Evolutionary conservation across 306 rosid species (phyloP).

Genomic region (Comarum palustre): DNA sequence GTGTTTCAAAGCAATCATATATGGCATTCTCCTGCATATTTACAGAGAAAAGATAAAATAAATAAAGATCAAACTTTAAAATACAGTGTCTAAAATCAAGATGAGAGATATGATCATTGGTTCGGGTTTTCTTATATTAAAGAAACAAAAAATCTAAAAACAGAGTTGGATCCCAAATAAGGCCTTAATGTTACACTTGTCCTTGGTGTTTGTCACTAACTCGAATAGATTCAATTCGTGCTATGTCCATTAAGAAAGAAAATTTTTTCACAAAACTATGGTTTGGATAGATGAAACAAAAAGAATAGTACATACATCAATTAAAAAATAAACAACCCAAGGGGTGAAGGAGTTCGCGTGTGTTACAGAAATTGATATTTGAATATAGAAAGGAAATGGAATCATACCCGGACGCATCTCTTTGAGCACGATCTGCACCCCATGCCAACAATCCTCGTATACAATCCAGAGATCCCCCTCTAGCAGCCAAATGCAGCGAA

Average conservation of each 20-base stretch:
- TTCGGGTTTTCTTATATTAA: not conserved
- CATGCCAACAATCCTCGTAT: conserved; percentile 80
- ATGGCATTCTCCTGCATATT: conserved; percentile 78
- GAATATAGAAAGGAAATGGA: not conserved
- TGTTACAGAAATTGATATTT: conserved; percentile 1
- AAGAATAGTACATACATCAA: too few relatives aligned
- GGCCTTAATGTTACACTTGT: not conserved
- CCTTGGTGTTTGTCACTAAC: not conserved
- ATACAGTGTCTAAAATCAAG: not conserved
- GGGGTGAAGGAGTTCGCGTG: not conserved
- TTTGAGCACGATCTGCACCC: conserved; percentile 96
- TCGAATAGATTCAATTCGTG: not conserved
- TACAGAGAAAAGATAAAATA: not conserved
- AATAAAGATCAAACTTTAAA: conserved; percentile 8
- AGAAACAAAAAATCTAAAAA: not conserved
- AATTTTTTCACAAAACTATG: not conserved
- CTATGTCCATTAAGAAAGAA: not conserved
- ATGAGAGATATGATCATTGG: not conserved
- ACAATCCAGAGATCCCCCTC: conserved; percentile 92
- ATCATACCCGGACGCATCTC: conserved; percentile 86
- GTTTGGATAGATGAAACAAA: not conserved
- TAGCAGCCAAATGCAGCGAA: conserved; percentile 94
- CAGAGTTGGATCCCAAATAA: not conserved
- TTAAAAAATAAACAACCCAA: too few relatives aligned
- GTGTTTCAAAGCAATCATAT: conserved; percentile 73